Base-by-base conservation (phyloP, 164 flowering plant species). In the Chloranthus sessilifolius region DNA sequence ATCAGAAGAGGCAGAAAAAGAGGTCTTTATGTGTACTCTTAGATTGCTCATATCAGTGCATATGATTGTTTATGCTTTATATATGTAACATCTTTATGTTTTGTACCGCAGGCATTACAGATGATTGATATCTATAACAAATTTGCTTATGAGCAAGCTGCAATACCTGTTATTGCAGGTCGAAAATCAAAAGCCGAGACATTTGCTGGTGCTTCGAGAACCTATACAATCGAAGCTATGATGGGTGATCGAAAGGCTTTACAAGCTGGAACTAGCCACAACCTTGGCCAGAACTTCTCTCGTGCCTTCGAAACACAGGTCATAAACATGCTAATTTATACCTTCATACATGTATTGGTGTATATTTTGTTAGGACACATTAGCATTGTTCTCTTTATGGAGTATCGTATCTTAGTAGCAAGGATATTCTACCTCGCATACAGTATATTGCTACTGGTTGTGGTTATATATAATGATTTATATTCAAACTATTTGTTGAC, bases 171-270 rank as follows among this genome's bases (percentile, higher is more conserved):
- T 55, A 73, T 92, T 76, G 53, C 74, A 53, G 99, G 99, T 70
- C 79, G 95, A 29, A 92, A 92, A 65, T 92, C 99, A 26, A 83
- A 69, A 65, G 67, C 71, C 39, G 99, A 92, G 67, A 92, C 95
- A n/a, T 92, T 92, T 74, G 96, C 99, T 58, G 96, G 99, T 72
- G 99, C 99, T 45, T 54, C 55, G 9, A 82, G 59, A 59, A 92
- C 95, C 4, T 92, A 88, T 57, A 92, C 98, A 29, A 92, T 92
- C 65, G 98, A 92, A 74, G 98, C 96, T 59, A 92, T 92, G 98
- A 92, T 88, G 98, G 96, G 98, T 63, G 98, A 92, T 52, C 65
- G 72, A 58, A 92, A 83, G 71, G 98, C 96, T 53, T 53, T 92
- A 56, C 98, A 92, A 61, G 96, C 98, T 61, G 96, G 98, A 62